phyloP scores from a whole-genome alignment of 2,329 filamentous ascomycete species.

The Phialophora expanda region DNA sequence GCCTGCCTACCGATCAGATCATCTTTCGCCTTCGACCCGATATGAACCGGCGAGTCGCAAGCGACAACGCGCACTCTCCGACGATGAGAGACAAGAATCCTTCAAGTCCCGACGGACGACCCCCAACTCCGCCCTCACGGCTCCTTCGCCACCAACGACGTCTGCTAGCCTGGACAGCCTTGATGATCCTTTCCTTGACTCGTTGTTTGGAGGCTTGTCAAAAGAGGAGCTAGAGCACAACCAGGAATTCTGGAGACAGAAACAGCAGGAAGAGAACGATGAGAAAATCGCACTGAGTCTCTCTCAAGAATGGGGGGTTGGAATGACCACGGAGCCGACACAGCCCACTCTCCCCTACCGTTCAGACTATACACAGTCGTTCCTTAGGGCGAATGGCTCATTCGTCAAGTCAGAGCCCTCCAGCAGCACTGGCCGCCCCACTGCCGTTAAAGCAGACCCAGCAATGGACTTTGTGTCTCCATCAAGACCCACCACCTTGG shows the following conservation, averaged over 20 bases:
- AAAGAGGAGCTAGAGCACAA: constrained; percentile 29
- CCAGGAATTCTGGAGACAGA: constrained; percentile 30
- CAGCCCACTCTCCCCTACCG: constrained; percentile 1
- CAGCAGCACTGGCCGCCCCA: neutral
- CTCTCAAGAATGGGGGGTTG: constrained; percentile 42
- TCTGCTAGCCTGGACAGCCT: constrained; percentile 32
- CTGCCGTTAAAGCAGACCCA: constrained; percentile 15
- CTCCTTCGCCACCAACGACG: constrained; percentile 24
- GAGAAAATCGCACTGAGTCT: constrained; percentile 47
- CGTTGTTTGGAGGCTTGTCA: constrained; percentile 27
- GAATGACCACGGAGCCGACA: constrained; percentile 22
- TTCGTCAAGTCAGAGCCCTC: constrained; percentile 20
- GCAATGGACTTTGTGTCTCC: neutral
- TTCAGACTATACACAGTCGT: constrained; percentile 32
- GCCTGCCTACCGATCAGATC: neutral
- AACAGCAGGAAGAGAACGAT: constrained; percentile 37
- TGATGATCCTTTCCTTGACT: constrained; percentile 28
- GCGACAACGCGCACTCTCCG: constrained; percentile 31
- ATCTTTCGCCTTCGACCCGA: constrained; percentile 17
- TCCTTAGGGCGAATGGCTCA: constrained; percentile 33
- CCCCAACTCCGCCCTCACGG: constrained; percentile 28
- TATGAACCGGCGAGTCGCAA: constrained; percentile 32
- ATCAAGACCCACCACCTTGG: neutral
- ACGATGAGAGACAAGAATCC: constrained; percentile 19
- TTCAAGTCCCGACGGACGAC: constrained; percentile 38